Evolutionary conservation across 371 early-diverging fungal species (phyloP), one percentile per base, ranked within the genome.

Genomic region (Mucor velutinosus): DNA sequence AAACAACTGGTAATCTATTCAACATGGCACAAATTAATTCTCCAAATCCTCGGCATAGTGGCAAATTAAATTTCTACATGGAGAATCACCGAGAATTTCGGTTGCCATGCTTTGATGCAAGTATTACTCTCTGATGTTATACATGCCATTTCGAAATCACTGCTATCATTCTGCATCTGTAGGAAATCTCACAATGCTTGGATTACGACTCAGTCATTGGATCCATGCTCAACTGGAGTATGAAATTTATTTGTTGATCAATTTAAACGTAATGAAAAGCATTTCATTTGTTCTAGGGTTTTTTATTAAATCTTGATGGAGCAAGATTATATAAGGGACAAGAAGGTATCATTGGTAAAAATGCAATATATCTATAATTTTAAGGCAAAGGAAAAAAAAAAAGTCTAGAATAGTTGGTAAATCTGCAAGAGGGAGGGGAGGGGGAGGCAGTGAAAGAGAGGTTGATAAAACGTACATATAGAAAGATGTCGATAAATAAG

Each of bases 331-430:
- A 43, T 19, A 25, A 25, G 25, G 51, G 51, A 51, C 8, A 23
- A 51, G 12, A 51, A 51, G 51, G 51, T 25, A 51, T 45, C 21
- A 23, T 23, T 51, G 51, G 25, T 23, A 51, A 51, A 51, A 51
- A 51, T 51, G 51, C 51, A 51, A 25, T 51, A 51, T 51, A 23
- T 25, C 51, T 51, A 51, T 51, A 51, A 51, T 23, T 51, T 51
- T 49, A 37, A 14, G 37, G 14, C 11, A 12, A 25, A 49, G 51
- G 51, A 14, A 51, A 25, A 51, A 51, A 25, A 51, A 25, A 25
- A 10, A n/a, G 51, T 51, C 51, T 51, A 51, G 51, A 51, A 51
- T 51, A 25, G 8, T 23, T 25, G 51, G 25, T 25, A 51, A 37
- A 45, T 45, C 45, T 45, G 45, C 19, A 19, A 45, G 45, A 45